phyloP scores from a whole-genome alignment of 768 basidiomycete species.

The Mycena metata region DNA sequence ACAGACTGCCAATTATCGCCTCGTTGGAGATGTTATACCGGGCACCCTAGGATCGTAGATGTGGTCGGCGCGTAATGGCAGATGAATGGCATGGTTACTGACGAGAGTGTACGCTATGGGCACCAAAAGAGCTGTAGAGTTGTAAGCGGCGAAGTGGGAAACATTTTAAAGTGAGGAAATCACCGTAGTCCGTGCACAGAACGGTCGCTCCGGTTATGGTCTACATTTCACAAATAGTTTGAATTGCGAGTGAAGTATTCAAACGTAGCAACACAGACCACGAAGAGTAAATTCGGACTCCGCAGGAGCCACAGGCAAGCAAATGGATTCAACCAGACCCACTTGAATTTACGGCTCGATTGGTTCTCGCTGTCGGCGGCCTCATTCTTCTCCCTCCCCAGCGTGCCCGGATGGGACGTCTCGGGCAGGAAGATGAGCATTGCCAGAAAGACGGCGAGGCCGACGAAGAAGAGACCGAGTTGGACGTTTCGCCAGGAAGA shows the following conservation, averaged over 20 bases:
- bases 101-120: slow-evolving; percentile 69
- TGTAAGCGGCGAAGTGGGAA: not conserved
- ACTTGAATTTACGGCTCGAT: slow-evolving; percentile 28
- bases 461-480: slow-evolving; percentile 49
- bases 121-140: slow-evolving; percentile 48
- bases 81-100: slow-evolving; percentile 31
- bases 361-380: slow-evolving; percentile 6
- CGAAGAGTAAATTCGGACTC: slow-evolving; percentile 58
- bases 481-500: slow-evolving; percentile 65
- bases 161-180: not conserved
- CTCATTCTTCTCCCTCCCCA: slow-evolving; percentile 53
- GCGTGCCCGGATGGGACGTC: slow-evolving; percentile 59
- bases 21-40: slow-evolving; percentile 58
- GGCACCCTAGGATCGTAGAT: slow-evolving; percentile 50
- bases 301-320: slow-evolving; percentile 52
- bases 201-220: slow-evolving; percentile 50
- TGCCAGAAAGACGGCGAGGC: slow-evolving; percentile 47
- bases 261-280: slow-evolving; percentile 47
- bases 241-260: not conserved
- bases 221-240: slow-evolving; percentile 41
- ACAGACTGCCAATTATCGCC: slow-evolving; percentile 56
- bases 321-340: slow-evolving; percentile 61
- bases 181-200: slow-evolving; percentile 57
- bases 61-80: not conserved
- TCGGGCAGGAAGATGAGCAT: slow-evolving; percentile 57